Base-by-base conservation (phyloP, 768 basidiomycete species). In the Trametes maxima region DNA sequence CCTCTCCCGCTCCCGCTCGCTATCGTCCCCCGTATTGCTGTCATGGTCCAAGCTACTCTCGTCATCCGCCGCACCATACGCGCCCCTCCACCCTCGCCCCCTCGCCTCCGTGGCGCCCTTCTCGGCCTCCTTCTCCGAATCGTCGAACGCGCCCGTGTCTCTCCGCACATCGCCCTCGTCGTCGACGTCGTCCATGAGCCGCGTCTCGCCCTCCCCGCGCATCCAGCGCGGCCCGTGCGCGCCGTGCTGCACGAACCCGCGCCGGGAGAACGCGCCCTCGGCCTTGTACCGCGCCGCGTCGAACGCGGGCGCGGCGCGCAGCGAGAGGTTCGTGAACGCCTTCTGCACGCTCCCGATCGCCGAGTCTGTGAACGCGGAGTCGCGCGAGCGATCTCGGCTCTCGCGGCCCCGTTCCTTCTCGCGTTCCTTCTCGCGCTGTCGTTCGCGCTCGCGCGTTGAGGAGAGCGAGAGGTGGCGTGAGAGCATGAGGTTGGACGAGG, bases 211-310 rank as follows among this genome's bases (percentile, higher is more conserved):
- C 59, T 76, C 76, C 45, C 76, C 74, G 24, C 69, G 62, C 68
- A 72, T 75, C 19, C 59, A 62, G 25, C 60, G 40, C 48, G 56
- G 57, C 63, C 57, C 51, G 58, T 47, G 60, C 65, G 66, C 14
- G 69, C 51, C 24, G 61, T 76, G 76, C 40, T 73, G 71, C 37
- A 88, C 81, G 64, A 81, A 89, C 42, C 87, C 88, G 4, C 86
- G 76, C 65, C 76, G 76, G 61, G 79, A 84, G 35, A 90, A 66
- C 17, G 87, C 88, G 19, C 87, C 88, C 70, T 89, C 88, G 0
- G 87, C 88, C 72, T 89, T 89, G 72, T 83, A 89, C 61, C 85
- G 74, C 24, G 85, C 87, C 33, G 82, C 81, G 58, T 89, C 87
- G 24, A 88, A 69, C 45, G 75, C 79, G 0, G 86, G 86, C 67